Evolutionary conservation across 139 green algal genomes (phyloP).

Genomic region (Marvania coccoides): DNA sequence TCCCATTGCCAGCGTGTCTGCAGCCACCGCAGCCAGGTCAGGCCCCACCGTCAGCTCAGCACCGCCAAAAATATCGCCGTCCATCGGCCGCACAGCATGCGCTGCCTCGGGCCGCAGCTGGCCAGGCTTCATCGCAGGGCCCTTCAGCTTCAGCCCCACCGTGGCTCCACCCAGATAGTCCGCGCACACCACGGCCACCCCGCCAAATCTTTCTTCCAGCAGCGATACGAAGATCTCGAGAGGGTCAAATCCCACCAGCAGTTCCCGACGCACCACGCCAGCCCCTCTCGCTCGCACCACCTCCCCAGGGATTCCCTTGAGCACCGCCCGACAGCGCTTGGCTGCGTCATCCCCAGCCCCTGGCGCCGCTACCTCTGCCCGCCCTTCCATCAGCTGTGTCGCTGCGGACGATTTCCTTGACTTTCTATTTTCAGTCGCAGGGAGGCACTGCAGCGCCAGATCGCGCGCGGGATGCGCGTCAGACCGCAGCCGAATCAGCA

Average conservation of each 20-base stretch:
- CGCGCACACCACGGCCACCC: slow-evolving; percentile 46
- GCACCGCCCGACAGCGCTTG: slow-evolving; percentile 16
- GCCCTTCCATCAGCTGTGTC: not conserved
- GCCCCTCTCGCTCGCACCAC: slow-evolving; percentile 29
- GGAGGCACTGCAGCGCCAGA: not conserved
- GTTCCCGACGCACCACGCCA: slow-evolving; percentile 40
- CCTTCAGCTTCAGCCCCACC: slow-evolving; percentile 55
- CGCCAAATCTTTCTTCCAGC: slow-evolving; percentile 38
- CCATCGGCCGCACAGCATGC: slow-evolving; percentile 18
- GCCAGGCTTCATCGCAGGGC: slow-evolving; percentile 25
- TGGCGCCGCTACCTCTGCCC: not conserved
- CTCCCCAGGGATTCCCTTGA: slow-evolving; percentile 26
- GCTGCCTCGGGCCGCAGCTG: slow-evolving; percentile 26
- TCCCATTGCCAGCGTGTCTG: slow-evolving; percentile 21
- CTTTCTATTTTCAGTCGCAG: not conserved
- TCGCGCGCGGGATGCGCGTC: slow-evolving; percentile 45
- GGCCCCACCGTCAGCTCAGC: slow-evolving; percentile 5
- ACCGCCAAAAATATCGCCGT: not conserved
- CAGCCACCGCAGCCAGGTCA: slow-evolving; percentile 12
- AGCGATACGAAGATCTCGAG: slow-evolving; percentile 29
- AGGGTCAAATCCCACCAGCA: slow-evolving; percentile 74
- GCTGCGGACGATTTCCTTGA: not conserved
- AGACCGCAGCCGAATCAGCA: slow-evolving; percentile 40
- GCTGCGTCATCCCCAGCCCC: not conserved
- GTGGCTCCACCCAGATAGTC: slow-evolving; percentile 39